phyloP scores from a whole-genome alignment of 345 rosid species.

The Camelina sativa region DNA sequence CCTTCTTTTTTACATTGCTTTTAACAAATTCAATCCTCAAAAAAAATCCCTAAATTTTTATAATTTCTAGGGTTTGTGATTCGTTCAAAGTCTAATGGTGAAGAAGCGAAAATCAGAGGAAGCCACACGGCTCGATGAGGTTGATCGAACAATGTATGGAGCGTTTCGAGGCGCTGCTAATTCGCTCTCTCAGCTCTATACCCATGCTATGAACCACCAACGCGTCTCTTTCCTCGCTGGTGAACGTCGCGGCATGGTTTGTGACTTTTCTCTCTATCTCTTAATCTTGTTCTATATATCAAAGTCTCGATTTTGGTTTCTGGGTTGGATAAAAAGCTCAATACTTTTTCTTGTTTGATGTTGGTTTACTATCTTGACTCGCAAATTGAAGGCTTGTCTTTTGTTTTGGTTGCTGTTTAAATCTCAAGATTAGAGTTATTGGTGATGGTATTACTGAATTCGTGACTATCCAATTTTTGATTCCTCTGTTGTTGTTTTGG shows the following conservation, averaged over 20 bases:
- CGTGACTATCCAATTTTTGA: background rate
- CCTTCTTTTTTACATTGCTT: slow-evolving; percentile 10
- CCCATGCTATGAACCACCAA: slow-evolving; percentile 78
- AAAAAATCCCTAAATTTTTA: slow-evolving; percentile 28
- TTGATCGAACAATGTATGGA: slow-evolving; percentile 85
- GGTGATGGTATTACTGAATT: background rate
- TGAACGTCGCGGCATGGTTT: slow-evolving; percentile 73
- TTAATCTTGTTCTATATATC: background rate
- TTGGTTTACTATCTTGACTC: background rate
- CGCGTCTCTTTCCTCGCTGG: slow-evolving; percentile 82
- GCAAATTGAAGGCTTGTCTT: background rate
- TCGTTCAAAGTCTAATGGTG: slow-evolving; percentile 50
- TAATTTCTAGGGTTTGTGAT: slow-evolving; percentile 23
- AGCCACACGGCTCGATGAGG: slow-evolving; percentile 84
- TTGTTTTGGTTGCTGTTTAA: background rate
- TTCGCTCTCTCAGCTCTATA: slow-evolving; percentile 91
- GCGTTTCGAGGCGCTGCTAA: slow-evolving; percentile 94
- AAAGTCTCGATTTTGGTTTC: background rate
- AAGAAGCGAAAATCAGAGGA: slow-evolving; percentile 85
- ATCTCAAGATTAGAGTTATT: background rate
- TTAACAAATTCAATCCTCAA: background rate
- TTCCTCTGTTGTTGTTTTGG: slow-evolving; percentile 9
- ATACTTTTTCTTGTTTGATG: slow-evolving; percentile 9
- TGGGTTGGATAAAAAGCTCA: slow-evolving; percentile 9
- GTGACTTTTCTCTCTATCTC: background rate